A percentile compares a stretch with the other conserved stretches of the same genome.
phyloP scores from a whole-genome alignment of 225 moss, liverwort and hornwort species.

The Straminergon stramineum region DNA sequence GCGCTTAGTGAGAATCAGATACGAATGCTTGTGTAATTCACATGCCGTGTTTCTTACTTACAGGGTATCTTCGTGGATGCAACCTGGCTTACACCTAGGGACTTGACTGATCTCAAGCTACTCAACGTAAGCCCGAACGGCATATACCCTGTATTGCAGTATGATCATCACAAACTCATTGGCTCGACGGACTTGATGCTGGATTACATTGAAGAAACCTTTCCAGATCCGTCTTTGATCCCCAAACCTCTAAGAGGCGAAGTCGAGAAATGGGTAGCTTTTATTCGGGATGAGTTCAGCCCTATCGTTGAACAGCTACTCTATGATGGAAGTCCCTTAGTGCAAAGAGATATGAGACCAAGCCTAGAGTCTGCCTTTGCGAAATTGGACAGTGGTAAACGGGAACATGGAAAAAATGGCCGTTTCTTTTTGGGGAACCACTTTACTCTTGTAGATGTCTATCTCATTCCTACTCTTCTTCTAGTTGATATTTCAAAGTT shows the following conservation, averaged over 20 bases:
- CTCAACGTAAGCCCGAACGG: constrained; percentile 7
- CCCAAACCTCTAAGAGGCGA: constrained; percentile 29
- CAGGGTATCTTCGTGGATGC: constrained; percentile 42
- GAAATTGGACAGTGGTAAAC: constrained; percentile 45
- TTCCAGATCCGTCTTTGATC: constrained; percentile 45
- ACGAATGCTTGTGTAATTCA: not conserved
- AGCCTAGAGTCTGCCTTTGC: constrained; percentile 60
- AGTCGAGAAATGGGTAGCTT: constrained; percentile 57
- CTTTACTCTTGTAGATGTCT: constrained; percentile 76
- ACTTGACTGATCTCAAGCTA: constrained; percentile 14
- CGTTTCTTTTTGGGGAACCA: constrained; percentile 69
- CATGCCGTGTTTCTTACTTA: not conserved
- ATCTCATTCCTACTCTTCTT: constrained; percentile 67
- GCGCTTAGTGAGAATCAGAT: not conserved
- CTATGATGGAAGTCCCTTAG: constrained; percentile 69
- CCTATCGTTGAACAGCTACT: constrained; percentile 63
- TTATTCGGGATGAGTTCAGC: constrained; percentile 57
- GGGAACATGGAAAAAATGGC: constrained; percentile 31
- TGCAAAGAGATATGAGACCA: constrained; percentile 54
- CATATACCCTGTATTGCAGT: constrained; percentile 42
- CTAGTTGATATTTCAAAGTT: constrained; percentile 55
- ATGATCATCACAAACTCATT: constrained; percentile 43
- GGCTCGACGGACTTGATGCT: constrained; percentile 61
- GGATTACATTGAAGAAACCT: constrained; percentile 54
- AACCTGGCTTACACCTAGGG: constrained; percentile 23